These are phyloP conservation scores for Candida piceae DNA, from an alignment of 805 yeast genomes.

Conservation along the genomic window DNA sequence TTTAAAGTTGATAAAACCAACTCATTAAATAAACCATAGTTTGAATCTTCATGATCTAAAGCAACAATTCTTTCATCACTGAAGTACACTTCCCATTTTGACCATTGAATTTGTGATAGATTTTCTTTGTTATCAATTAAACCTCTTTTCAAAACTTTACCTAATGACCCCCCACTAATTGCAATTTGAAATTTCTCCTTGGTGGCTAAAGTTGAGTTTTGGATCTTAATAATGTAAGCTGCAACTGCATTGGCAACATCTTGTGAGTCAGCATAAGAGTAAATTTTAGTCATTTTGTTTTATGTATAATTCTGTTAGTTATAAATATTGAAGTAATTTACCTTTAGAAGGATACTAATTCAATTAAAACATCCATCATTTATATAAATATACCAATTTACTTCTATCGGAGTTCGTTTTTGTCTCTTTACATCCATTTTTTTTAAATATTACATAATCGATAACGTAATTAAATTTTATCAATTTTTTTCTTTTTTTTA, in stretches of 20 bases:
- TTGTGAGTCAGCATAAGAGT: constrained; percentile 46
- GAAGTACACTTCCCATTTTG: constrained; percentile 75
- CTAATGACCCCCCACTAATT: constrained; percentile 87
- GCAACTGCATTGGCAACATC: constrained; percentile 69
- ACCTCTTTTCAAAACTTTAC: constrained; percentile 64
- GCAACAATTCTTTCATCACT: constrained; percentile 91
- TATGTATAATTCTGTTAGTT: not conserved
- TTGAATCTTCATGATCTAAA: constrained; percentile 75
- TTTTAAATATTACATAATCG: too few species aligned
- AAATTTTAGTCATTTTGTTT: constrained; percentile 30
- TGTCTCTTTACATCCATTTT: too few species aligned
- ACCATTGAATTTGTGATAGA: constrained; percentile 51
- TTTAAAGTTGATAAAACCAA: constrained; percentile 50
- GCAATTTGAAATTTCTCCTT: constrained; percentile 61
- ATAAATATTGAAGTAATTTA: too few species aligned
- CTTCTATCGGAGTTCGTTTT: too few species aligned
- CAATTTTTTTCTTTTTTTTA: not conserved
- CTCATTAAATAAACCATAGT: constrained; percentile 71
- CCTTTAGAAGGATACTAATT: too few species aligned
- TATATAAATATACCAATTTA: too few species aligned
- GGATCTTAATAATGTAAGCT: constrained; percentile 52
- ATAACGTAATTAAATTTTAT: too few species aligned
- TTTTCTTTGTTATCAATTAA: constrained; percentile 52
- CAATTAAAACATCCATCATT: not conserved
- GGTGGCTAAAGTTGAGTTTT: constrained; percentile 50